phyloP scores from a whole-genome alignment of 1,284 basidiomycete genomes.

The Malassezia sp. region DNA sequence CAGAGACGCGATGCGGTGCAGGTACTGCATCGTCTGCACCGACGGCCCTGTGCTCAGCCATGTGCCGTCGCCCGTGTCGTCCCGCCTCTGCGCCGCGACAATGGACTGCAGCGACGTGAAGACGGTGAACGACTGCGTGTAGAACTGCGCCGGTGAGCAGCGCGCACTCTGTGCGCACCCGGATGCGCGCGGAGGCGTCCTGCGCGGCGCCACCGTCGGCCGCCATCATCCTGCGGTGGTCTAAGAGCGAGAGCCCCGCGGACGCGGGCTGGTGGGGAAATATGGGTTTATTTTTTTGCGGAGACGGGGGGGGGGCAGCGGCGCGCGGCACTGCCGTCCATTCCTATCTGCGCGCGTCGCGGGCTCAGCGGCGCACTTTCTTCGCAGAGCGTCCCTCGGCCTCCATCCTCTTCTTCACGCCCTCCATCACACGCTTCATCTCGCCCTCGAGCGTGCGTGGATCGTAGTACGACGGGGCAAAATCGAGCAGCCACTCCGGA shows the following conservation, averaged over 20 bases:
- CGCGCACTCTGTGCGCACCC: background rate
- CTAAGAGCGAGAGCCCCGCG: background rate
- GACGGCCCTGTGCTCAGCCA: constrained; percentile 20
- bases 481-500: constrained; percentile 82
- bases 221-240: too few species aligned
- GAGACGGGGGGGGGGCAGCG: too few species aligned
- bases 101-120: constrained; percentile 33
- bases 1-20: constrained; percentile 31
- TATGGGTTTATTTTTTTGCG: background rate
- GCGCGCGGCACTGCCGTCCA: too few species aligned
- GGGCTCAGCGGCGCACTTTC: constrained; percentile 4
- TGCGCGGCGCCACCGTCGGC: background rate
- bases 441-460: constrained; percentile 37
- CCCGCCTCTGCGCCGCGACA: constrained; percentile 5
- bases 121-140: constrained; percentile 34
- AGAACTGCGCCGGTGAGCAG: constrained; percentile 15
- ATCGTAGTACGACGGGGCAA: constrained; percentile 69
- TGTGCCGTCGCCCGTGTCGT: constrained; percentile 2
- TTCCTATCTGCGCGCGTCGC: background rate
- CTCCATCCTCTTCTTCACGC: constrained; percentile 15
- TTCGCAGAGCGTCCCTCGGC: constrained; percentile 5
- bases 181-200: constrained; percentile 10
- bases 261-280: background rate
- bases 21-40: constrained; percentile 37
- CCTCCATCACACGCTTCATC: constrained; percentile 33